A percentile compares a stretch with the other conserved stretches of the same genome.
Conservation (phyloP, 2,329 filamentous ascomycete genomes). For the Sporothrix luriei region DNA sequence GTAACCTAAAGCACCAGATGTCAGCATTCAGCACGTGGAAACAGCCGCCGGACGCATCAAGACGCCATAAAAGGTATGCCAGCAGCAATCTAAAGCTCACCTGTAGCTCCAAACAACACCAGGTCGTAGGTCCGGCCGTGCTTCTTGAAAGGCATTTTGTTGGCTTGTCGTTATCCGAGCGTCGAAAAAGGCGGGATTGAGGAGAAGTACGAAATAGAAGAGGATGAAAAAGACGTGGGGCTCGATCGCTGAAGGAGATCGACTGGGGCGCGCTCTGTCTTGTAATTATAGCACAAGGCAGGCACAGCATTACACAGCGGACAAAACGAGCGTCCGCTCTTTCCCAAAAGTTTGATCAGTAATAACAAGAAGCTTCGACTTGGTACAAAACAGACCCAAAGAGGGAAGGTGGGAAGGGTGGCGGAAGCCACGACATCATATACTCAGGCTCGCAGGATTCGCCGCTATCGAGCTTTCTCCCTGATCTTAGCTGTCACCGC, state of each 20-base stretch:
- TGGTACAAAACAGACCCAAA: neutral
- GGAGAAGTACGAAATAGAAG: neutral
- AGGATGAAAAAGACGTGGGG: neutral
- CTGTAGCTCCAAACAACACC: conserved; percentile 61
- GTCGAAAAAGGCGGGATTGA: neutral
- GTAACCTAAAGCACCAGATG: conserved; percentile 63
- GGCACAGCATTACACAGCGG: neutral
- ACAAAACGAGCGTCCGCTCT: neutral
- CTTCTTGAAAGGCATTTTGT: conserved; percentile 38
- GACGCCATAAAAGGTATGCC: neutral
- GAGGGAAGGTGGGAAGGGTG: neutral
- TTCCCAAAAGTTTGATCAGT: conserved; percentile 9
- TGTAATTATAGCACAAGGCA: neutral
- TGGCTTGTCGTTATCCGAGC: neutral
- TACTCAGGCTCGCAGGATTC: neutral
- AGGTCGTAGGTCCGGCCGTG: conserved; percentile 60
- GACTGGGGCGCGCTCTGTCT: neutral
- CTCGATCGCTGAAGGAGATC: neutral
- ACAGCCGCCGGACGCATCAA: neutral
- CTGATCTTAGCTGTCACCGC: neutral
- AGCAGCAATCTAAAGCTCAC: conserved; percentile 44
- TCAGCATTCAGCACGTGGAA: neutral
- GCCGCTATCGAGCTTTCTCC: neutral
- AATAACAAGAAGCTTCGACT: neutral
- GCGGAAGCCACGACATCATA: conserved; percentile 19